Evolutionary conservation across 331 rosid genomes (phyloP).

Genomic region (Pyrus hybrid): DNA sequence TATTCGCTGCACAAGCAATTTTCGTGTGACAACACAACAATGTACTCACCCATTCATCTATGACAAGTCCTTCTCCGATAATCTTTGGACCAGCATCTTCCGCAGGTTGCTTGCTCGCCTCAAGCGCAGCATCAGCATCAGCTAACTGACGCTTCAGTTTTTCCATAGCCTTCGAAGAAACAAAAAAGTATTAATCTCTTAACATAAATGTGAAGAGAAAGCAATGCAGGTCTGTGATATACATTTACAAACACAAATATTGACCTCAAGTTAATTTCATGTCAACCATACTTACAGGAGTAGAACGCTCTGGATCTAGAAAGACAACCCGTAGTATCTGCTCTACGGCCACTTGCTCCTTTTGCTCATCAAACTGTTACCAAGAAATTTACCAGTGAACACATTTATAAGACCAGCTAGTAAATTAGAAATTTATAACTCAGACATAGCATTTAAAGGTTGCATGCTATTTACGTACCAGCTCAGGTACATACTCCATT

Average conservation of each 20-base stretch:
- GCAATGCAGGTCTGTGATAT: neutral
- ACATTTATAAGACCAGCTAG: no score
- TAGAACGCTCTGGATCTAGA: constrained; percentile 76
- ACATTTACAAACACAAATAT: neutral
- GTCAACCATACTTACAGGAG: constrained; percentile 46
- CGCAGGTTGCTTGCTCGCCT: constrained; percentile 65
- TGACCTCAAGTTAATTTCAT: neutral
- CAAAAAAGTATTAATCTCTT: neutral
- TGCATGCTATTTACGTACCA: constrained; percentile 44
- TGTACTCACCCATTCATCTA: constrained; percentile 83
- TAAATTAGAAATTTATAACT: neutral
- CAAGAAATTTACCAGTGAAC: neutral
- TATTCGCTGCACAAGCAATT: neutral
- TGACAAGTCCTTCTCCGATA: constrained; percentile 84
- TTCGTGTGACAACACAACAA: neutral
- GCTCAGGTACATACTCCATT: constrained; percentile 81
- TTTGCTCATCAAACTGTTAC: constrained; percentile 86
- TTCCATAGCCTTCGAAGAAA: constrained; percentile 46
- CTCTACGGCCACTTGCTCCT: constrained; percentile 81
- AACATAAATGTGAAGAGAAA: neutral
- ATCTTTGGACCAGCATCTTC: constrained; percentile 74
- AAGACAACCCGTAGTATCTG: constrained; percentile 82
- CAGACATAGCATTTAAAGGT: neutral
- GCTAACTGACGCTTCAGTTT: constrained; percentile 71
- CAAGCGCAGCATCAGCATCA: constrained; percentile 80